phyloP scores from a whole-genome alignment of 306 rosid genomes.

The Mimosa bimucronata region DNA sequence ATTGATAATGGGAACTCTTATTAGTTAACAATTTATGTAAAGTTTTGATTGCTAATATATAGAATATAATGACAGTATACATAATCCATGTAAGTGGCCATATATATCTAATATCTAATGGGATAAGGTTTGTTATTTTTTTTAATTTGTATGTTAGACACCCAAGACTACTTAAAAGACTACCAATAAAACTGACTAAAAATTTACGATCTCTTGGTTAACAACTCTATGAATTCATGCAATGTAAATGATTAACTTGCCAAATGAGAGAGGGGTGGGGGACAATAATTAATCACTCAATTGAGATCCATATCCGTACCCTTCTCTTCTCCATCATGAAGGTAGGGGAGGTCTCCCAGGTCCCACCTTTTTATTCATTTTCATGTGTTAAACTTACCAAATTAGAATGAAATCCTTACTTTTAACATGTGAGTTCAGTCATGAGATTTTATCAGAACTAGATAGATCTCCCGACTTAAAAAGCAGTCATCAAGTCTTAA shows the following conservation, averaged over 20 bases:
- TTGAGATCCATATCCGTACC: not conserved
- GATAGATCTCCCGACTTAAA: not conserved
- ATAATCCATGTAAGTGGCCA: no score
- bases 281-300: not conserved
- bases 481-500: not conserved
- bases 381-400: not conserved
- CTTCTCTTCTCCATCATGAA: not conserved
- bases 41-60: no score
- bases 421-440: no score
- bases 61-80: no score
- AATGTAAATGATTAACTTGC: not conserved
- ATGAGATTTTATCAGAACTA: no score
- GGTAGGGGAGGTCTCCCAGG: not conserved
- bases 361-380: not conserved
- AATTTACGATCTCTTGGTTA: not conserved
- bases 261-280: not conserved
- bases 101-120: no score
- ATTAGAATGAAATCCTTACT: not conserved
- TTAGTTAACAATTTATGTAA: no score
- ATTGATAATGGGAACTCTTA: no score
- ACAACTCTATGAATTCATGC: not conserved
- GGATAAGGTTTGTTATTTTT: no score
- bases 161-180: not conserved
- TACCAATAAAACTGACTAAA: not conserved
- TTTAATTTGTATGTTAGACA: no score